Base-by-base conservation (phyloP, 2,329 filamentous ascomycete species). In the Diaporthe sp. region DNA sequence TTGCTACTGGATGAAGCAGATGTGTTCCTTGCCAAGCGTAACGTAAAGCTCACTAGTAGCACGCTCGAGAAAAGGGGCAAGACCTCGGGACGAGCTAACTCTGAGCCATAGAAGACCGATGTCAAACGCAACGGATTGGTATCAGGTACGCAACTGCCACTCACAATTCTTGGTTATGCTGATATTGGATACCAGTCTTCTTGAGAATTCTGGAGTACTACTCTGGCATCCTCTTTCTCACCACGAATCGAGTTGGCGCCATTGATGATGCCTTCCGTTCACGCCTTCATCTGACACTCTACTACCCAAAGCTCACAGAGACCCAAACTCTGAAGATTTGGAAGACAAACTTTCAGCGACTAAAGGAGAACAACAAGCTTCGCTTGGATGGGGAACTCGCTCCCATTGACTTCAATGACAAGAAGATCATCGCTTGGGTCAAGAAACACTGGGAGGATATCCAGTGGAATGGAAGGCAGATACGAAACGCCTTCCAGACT, bases 251-350 rank as follows among this genome's bases (percentile, higher is more conserved):
- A 6, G 81, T 86, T 15, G 83, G 83, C 3, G 77, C 79, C 8
- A 82, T 87, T 37, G 86, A 87, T 75, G 84, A 86, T 37, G 86
- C 86, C 0, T 86, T 86, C 73, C 79, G 78, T 65, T 85, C 84
- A 0, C 81, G 84, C 0, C 81, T 86, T 25, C 83, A 86, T 71
- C 77, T 84, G 12, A 80, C 77, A 6, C 77, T 86, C 0, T 83
- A 84, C 74, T 85, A 85, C 70, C 81, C 79, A 3, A 69, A 77
- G 13, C 79, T 82, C 4, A 37, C 62, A 42, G 55, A 75, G 39
- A 61, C 73, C 2, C 75, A 78, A 37, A 77, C 76, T 15, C n/a
- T 39, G 9, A 71, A 76, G 31, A 78, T 80, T 49, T 80, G 69
- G 72, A 75, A 75, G n/a, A 72, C 31, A 22, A 76, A 76, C 42